phyloP scores from a whole-genome alignment of 805 yeast genomes.

The Wickerhamomyces canadensis region DNA sequence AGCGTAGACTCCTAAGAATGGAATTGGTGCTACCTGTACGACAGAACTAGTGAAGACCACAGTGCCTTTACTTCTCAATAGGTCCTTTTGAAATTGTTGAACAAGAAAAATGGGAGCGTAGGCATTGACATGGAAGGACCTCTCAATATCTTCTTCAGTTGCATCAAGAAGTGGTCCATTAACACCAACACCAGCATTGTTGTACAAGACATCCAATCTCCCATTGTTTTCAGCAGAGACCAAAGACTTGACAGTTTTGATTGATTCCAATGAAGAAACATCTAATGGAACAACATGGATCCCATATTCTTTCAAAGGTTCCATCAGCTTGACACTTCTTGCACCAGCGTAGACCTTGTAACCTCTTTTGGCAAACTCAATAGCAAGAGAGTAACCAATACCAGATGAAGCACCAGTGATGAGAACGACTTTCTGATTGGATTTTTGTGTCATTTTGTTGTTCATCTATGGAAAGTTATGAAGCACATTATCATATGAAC shows the following conservation, averaged over 20 bases:
- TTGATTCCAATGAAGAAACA: conserved; percentile 37
- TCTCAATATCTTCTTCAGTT: neutral
- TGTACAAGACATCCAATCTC: conserved; percentile 49
- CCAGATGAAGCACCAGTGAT: conserved; percentile 48
- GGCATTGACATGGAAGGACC: conserved; percentile 47
- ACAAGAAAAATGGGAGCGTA: conserved; percentile 57
- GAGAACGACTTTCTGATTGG: too few relatives aligned
- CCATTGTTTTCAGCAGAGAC: conserved; percentile 29
- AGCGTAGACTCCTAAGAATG: conserved; percentile 49
- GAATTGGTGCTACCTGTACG: conserved; percentile 24
- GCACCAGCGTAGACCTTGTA: conserved; percentile 64
- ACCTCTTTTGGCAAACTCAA: conserved; percentile 43
- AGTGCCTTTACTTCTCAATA: conserved; percentile 30
- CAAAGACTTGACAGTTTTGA: neutral
- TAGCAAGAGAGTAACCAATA: conserved; percentile 39
- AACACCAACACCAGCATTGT: conserved; percentile 62
- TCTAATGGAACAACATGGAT: conserved; percentile 44
- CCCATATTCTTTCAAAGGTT: conserved; percentile 30
- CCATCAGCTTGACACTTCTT: conserved; percentile 52
- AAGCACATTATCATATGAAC: too few relatives aligned
- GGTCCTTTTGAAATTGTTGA: conserved; percentile 22
- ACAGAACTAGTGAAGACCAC: conserved; percentile 35
- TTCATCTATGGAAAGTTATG: too few relatives aligned
- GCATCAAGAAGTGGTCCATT: conserved; percentile 33
- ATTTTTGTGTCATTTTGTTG: too few relatives aligned